Percentiles rank a stretch among this genome's conserved stretches.
Conservation (phyloP, 1,284 basidiomycete genomes). For the Mycocalia duriaeana region DNA sequence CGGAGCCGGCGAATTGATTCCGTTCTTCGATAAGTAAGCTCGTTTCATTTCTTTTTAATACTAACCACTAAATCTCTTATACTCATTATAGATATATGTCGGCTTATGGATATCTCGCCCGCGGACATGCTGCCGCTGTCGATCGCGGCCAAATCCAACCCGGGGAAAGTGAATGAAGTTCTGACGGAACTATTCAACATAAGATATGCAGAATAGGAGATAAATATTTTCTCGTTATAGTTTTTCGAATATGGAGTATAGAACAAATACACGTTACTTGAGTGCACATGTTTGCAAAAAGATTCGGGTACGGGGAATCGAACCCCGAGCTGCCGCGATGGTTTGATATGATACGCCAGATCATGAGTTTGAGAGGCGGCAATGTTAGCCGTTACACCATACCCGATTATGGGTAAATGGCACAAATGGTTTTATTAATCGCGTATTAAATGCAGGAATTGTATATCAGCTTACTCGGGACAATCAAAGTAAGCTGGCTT, state of each 20-base stretch:
- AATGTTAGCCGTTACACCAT: slow-evolving; percentile 67
- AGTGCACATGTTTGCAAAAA: too few species aligned
- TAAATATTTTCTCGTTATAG: background rate
- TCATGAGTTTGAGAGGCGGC: slow-evolving; percentile 63
- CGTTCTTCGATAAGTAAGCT: slow-evolving; percentile 39
- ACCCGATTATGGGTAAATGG: too few species aligned
- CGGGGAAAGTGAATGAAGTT: slow-evolving; percentile 22
- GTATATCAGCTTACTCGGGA: too few species aligned
- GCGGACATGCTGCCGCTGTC: slow-evolving; percentile 35
- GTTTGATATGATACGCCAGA: too few species aligned
- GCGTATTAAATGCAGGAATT: too few species aligned
- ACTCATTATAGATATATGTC: slow-evolving; percentile 29
- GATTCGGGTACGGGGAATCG: slow-evolving; percentile 61
- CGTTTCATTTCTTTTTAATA: background rate
- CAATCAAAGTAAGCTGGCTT: too few species aligned
- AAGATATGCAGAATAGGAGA: background rate
- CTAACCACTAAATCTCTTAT: background rate
- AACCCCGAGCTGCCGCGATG: slow-evolving; percentile 75
- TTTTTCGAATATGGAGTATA: too few species aligned
- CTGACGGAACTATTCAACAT: background rate
- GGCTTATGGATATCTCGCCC: slow-evolving; percentile 33
- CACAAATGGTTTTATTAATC: too few species aligned
- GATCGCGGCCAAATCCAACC: slow-evolving; percentile 26
- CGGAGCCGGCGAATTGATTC: slow-evolving; percentile 32
- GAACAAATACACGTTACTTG: too few species aligned